Base-by-base conservation (phyloP, 176 grass and related monocot genomes). In the Puccinellia tenuiflora region DNA sequence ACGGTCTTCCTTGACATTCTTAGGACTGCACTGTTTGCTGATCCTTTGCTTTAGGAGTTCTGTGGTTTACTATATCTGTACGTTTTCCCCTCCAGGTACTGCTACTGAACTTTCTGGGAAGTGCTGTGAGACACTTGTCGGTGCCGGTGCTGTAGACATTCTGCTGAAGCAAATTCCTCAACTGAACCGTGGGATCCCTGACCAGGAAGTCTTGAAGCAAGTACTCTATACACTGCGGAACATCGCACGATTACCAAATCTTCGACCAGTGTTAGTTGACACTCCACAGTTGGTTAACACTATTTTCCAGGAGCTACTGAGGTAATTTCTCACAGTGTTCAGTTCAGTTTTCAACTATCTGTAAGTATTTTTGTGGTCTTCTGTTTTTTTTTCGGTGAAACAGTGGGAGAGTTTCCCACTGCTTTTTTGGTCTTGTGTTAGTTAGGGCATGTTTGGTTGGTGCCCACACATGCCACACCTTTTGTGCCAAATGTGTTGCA, bases 121-220 rank as follows among this genome's bases (percentile, higher is more conserved):
- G 76, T 91, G 89, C 30, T 91, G 92, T 28, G 86, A 91, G 79
- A 86, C 26, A 40, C 62, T 94, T 14, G 86, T 91, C 10, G 9
- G 5, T 87, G 86, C 84, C 29, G 81, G 84, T 79, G 92, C 81
- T 30, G 74, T 91, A 28, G 81, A 85, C 31, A 91, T 91, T 85
- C 73, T 94, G 33, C 77, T 91, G 15, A 91, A 89, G 59, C 81
- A 87, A 83, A 82, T 89, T 14, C 28, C 77, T 60, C 53, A 25
- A 16, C 72, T 91, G 35, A 94, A 89, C 55, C 92, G 92, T 38
- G 86, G 92, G 5, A 52, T 91, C 48, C 67, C 92, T 52, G 86
- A 94, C 81, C 92, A 94, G 80, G 92, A 94, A 85, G 84, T 94
- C 30, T 28, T 85, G 81, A 91, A 89, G 81, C 86, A 87, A 81